These are phyloP conservation scores for Taphrina flavorubra DNA, from an alignment of 1,139 yeast genomes.

Conservation along the genomic window DNA sequence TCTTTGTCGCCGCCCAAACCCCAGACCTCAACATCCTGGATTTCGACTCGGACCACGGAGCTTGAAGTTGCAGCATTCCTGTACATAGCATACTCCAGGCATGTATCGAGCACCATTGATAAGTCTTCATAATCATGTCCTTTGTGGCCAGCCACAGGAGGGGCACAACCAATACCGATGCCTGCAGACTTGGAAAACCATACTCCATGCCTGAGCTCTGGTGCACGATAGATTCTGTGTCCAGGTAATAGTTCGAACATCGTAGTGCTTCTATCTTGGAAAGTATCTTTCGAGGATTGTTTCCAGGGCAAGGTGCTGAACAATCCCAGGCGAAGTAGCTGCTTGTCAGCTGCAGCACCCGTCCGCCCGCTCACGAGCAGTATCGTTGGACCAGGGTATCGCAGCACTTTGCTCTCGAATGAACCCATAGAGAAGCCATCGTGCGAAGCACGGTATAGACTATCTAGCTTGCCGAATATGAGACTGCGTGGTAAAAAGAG, in stretches of 20 bases:
- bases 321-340: conserved; percentile 4
- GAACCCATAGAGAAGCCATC: conserved; percentile 29
- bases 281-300: conserved; percentile 19
- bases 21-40: conserved; percentile 27
- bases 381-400: conserved; percentile 29
- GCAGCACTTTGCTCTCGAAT: conserved; percentile 27
- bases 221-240: not conserved
- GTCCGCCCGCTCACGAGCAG: conserved; percentile 13
- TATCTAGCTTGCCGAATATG: conserved; percentile 17
- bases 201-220: conserved; percentile 6
- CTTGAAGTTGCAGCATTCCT: not conserved
- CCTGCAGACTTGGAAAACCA: conserved; percentile 28
- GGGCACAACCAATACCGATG: conserved; percentile 23
- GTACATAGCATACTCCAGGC: conserved; percentile 25
- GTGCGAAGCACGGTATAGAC: conserved; percentile 14
- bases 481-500: conserved; percentile 15
- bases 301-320: conserved; percentile 21
- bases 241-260: conserved; percentile 21
- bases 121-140: conserved; percentile 8
- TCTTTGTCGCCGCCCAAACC: conserved; percentile 35
- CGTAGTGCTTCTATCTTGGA: conserved; percentile 16
- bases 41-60: not conserved
- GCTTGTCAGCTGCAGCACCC: not conserved
- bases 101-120: conserved; percentile 22
- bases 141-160: conserved; percentile 5